phyloP scores from a whole-genome alignment of 371 early-diverging fungal species.

The Aphelidium insulamus region DNA sequence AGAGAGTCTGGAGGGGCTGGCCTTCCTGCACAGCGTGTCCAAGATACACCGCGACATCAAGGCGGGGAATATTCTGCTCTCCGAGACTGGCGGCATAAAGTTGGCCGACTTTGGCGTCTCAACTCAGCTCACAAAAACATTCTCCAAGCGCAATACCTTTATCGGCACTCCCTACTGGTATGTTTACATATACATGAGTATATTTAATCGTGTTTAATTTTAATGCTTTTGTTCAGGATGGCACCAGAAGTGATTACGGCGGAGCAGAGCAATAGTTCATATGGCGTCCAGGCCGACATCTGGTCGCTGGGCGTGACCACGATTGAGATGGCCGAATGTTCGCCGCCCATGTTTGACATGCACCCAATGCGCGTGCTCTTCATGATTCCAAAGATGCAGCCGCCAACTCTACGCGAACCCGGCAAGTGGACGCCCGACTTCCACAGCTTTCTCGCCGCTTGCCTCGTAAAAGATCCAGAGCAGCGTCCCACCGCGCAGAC shows the following conservation, averaged over 20 bases:
- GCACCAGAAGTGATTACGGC: slow-evolving; percentile 19
- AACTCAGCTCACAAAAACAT: slow-evolving; percentile 6
- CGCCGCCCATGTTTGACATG: slow-evolving; percentile 20
- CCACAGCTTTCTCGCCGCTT: slow-evolving; percentile 14
- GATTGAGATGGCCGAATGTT: slow-evolving; percentile 27
- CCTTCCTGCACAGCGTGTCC: slow-evolving; percentile 9
- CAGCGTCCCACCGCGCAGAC: slow-evolving; percentile 15
- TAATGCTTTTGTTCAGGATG: slow-evolving; percentile 6
- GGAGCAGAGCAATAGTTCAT: slow-evolving; percentile 5
- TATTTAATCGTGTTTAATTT: too few relatives aligned
- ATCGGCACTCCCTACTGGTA: slow-evolving; percentile 27
- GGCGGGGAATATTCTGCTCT: slow-evolving; percentile 10
- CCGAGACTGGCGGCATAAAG: slow-evolving; percentile 7
- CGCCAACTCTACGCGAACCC: slow-evolving; percentile 10
- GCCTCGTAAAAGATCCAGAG: slow-evolving; percentile 24
- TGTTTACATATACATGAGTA: too few relatives aligned
- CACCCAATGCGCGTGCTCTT: slow-evolving; percentile 18
- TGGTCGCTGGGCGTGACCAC: slow-evolving; percentile 43
- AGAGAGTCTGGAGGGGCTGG: slow-evolving; percentile 10
- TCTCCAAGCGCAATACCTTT: slow-evolving; percentile 14
- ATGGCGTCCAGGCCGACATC: slow-evolving; percentile 24
- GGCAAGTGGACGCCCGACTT: slow-evolving; percentile 8
- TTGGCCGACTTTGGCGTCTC: slow-evolving; percentile 20
- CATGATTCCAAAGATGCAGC: slow-evolving; percentile 20
- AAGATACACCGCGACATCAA: slow-evolving; percentile 17